Conservation (phyloP, 768 basidiomycete species). For the Sarcodon aspratus region DNA sequence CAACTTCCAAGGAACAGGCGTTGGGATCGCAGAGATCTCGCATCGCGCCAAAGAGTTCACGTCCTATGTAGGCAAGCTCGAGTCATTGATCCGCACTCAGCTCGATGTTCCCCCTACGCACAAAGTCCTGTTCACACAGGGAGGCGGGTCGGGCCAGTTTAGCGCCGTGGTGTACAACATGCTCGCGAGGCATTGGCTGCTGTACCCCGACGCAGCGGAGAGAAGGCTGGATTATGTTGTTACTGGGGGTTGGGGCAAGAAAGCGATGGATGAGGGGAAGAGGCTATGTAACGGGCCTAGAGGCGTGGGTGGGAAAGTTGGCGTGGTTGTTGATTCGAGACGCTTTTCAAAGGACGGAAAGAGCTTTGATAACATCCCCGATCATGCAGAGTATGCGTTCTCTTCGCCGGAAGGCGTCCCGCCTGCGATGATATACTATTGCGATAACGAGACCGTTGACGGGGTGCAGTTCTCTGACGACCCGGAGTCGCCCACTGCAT, state of each 20-base stretch:
- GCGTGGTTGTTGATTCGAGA: conserved; percentile 65
- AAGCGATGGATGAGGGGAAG: conserved; percentile 73
- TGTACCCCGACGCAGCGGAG: conserved; percentile 48
- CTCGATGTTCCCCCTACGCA: conserved; percentile 79
- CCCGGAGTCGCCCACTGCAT: conserved; percentile 42
- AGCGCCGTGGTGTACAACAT: conserved; percentile 88
- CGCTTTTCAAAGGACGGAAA: conserved; percentile 50
- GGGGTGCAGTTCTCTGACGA: conserved; percentile 79
- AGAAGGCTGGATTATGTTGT: conserved; percentile 78
- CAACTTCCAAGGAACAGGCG: conserved; percentile 86
- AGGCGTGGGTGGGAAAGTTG: conserved; percentile 35
- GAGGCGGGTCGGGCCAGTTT: conserved; percentile 89
- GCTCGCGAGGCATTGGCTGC: conserved; percentile 72
- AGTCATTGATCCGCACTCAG: conserved; percentile 59
- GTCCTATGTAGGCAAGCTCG: conserved; percentile 49
- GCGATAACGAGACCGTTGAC: conserved; percentile 98
- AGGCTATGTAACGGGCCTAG: conserved; percentile 28
- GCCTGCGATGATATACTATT: conserved; percentile 91
- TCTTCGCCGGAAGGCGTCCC: conserved; percentile 19
- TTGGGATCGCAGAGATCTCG: conserved; percentile 93
- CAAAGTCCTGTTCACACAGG: conserved; percentile 85
- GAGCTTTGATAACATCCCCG: conserved; percentile 72
- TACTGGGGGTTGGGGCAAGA: conserved; percentile 88
- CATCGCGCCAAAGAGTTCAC: conserved; percentile 90
- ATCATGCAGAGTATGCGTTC: conserved; percentile 62